Evolutionary conservation across 352 stramenopile species (phyloP), one percentile per base, ranked within the genome.

Genomic region (Elongisporangium anandrum): DNA sequence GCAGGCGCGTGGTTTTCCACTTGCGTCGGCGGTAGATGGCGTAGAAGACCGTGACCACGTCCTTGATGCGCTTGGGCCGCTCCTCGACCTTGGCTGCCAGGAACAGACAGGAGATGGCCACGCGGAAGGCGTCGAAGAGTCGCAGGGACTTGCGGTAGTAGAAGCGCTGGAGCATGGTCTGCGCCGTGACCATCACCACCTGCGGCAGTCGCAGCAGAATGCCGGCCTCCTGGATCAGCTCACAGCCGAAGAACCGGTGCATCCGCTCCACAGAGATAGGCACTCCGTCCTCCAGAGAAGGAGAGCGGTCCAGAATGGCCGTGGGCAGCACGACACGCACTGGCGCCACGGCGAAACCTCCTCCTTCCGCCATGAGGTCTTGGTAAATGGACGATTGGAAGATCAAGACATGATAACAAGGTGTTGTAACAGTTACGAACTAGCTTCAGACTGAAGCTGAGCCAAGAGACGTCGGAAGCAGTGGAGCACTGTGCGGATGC

Each of bases 141-240:
- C 66, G 68, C 39, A 96, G 63, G 23, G 84, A 95, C 72, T 92
- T 82, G 58, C 86, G 81, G 61, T 88, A 94, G 63, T 86, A 97
- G 69, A 98, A 98, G 29, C 92, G 81, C 49, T 98, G 92, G 10
- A 97, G 71, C 52, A 97, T 76, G 22, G 83, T 97, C 64, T 98
- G 90, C 22, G 81, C 92, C 3, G 92, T 98, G 58, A 77, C 89
- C 81, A 92, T 90, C 21, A 96, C 89, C 19, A 97, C 88, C 56
- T 97, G 89, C 2, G 92, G 90, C 26, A 97, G 72, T 6, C 82
- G 75, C 52, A 97, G 68, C 39, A 97, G 68, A 15, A 96, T 71
- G 20, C 87, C 88, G 1, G 88, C 88, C 53, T 97, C 92, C 61
- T 97, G 88, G 63, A 97, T 87, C 23, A 98, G 66, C 66, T 97